phyloP scores from a whole-genome alignment of 306 rosid genomes.

The Lupinus albus region DNA sequence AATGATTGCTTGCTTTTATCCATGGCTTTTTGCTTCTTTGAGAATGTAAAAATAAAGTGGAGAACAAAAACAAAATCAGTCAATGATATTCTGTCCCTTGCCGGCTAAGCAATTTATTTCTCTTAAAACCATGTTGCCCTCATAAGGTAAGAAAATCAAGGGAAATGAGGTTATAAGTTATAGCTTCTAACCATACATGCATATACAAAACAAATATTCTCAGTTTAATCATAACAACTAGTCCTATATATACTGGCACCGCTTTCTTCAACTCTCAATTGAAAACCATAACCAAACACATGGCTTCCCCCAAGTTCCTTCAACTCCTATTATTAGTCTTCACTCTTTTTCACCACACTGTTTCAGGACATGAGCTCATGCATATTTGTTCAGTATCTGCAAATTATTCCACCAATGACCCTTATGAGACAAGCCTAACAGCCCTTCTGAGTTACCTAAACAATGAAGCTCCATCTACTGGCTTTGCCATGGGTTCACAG shows the following conservation, averaged over 20 bases:
- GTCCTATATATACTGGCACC: slow-evolving; percentile 1
- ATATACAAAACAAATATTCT: neutral
- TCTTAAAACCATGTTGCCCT: neutral
- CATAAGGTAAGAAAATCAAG: neutral
- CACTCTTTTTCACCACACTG: neutral
- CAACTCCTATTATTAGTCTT: neutral
- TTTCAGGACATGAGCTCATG: slow-evolving; percentile 19
- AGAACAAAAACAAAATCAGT: neutral
- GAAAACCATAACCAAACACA: neutral
- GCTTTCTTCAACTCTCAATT: neutral
- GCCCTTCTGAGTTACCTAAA: neutral
- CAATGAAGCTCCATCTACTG: slow-evolving; percentile 1
- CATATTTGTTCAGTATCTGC: slow-evolving; percentile 14
- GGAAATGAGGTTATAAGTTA: neutral
- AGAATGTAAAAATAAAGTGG: neutral
- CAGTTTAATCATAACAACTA: neutral
- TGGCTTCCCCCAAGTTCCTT: neutral
- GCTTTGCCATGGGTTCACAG: slow-evolving; percentile 28
- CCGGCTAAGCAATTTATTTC: slow-evolving; percentile 1
- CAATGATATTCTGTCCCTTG: neutral
- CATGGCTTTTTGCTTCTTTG: slow-evolving; percentile 16
- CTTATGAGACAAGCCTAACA: slow-evolving; percentile 21
- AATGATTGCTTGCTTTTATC: slow-evolving; percentile 6
- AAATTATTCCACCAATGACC: slow-evolving; percentile 8
- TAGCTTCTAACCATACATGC: neutral